phyloP scores from a whole-genome alignment of 139 green algal genomes.

The Coelastrella sp. region DNA sequence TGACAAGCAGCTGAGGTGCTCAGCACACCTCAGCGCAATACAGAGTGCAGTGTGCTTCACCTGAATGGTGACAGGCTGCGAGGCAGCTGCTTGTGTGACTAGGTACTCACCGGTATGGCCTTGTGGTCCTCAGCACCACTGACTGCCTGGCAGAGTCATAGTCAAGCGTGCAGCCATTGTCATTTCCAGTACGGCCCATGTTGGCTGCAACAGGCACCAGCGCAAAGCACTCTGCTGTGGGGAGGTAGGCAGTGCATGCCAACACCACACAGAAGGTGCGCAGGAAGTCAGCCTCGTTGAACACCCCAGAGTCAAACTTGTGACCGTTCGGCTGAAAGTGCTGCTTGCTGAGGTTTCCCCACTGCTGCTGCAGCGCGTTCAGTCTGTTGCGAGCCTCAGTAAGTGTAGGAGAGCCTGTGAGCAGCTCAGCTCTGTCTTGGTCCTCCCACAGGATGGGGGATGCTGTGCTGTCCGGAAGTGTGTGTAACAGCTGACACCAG shows the following conservation, averaged over 20 bases:
- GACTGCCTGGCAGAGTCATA: constrained; percentile 72
- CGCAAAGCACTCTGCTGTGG: constrained; percentile 89
- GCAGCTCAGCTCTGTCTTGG: constrained; percentile 49
- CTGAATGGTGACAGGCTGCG: neutral
- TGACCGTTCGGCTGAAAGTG: constrained; percentile 47
- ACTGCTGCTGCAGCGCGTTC: constrained; percentile 72
- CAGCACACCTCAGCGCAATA: too few species aligned
- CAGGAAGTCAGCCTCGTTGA: constrained; percentile 74
- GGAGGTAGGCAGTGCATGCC: constrained; percentile 83
- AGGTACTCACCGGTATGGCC: constrained; percentile 64
- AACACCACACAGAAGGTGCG: constrained; percentile 88
- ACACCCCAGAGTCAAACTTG: constrained; percentile 59
- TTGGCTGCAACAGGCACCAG: constrained; percentile 79
- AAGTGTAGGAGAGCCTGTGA: constrained; percentile 47
- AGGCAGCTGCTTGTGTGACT: neutral
- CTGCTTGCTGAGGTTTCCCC: constrained; percentile 53
- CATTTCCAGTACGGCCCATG: constrained; percentile 71
- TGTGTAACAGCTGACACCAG: constrained; percentile 51
- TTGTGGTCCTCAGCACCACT: constrained; percentile 70
- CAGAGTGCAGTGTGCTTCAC: too few species aligned
- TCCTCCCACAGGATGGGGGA: constrained; percentile 73
- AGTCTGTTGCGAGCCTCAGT: constrained; percentile 61
- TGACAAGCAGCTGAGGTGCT: too few species aligned
- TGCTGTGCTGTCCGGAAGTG: constrained; percentile 63
- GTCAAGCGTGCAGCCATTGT: constrained; percentile 76